Evolutionary conservation across 768 basidiomycete genomes (phyloP), one percentile per base, ranked within the genome.

Genomic region (Amylocystis lapponica): DNA sequence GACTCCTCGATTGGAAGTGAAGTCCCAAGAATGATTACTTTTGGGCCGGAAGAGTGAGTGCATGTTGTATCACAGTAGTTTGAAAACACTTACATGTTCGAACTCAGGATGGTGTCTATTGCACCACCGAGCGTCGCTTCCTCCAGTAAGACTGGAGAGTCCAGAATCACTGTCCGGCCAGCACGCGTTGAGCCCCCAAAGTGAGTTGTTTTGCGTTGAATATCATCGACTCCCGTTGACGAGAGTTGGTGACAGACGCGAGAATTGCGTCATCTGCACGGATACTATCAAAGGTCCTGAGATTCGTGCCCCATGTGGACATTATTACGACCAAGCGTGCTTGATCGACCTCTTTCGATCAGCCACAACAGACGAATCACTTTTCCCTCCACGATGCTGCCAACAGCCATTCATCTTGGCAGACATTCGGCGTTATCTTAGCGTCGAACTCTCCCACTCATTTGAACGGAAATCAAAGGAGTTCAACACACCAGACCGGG

Each of bases 381-480:
- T 62, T 36, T 57, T 60, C 46, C 61, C 61, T 3, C 58, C 61
- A 2, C 50, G 59, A 21, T 64, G 61, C 45, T 62, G 61, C 49
- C 43, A 52, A 16, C 27, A 45, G 20, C 35, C 45, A 5, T 60
- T 62, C 48, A 34, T 55, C 23, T 10, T 50, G 27, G 22, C 17
- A n/a, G 32, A 48, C 5, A 48, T 60, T n/a, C 40, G 50, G 11
- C 31, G 11, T 2, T 46, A 55, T 27, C 42, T 62, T 11, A 39
- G 46, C 14, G 29, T 17, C 4, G 33, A 41, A 1, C 46, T 57
- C 20, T 20, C 27, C 11, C 31, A 39, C 14, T 19, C 53, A 11
- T 74, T 78, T 41, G 50, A 67, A 4, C 47, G 45, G 29, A 81
- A 79, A 55, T 46, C 59, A 4, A 41, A 44, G 4, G 81, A 83